Conservation (phyloP, 73 alveolate genomes). For the Paramecium primaurelia region DNA sequence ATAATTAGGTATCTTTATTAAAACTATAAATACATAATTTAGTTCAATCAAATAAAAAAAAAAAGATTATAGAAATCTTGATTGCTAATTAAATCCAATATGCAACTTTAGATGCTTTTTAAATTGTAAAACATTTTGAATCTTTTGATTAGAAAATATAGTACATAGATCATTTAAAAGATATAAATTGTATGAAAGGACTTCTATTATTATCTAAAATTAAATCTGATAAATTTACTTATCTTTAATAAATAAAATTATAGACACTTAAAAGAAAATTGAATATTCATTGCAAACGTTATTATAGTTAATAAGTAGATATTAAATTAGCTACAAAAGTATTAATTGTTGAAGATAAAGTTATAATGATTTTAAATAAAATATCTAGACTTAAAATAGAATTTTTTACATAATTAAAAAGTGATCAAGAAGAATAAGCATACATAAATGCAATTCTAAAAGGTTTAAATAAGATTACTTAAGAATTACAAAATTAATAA, state of each 20-base stretch:
- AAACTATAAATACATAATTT: background rate
- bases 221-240: background rate
- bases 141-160: background rate
- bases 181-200: background rate
- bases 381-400: background rate
- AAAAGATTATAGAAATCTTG: background rate
- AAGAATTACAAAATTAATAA: background rate
- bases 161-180: background rate
- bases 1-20: background rate
- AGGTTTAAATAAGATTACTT: background rate
- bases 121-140: background rate
- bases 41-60: background rate
- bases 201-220: background rate
- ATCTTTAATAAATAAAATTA: background rate
- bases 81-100: background rate
- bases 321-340: background rate
- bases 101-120: background rate
- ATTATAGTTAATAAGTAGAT: background rate
- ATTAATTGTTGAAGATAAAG: background rate
- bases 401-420: background rate
- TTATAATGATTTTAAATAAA: background rate
- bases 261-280: background rate
- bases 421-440: background rate
- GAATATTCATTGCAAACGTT: background rate
- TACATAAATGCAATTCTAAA: background rate